Base-by-base conservation (phyloP, 2,329 filamentous ascomycete species). In the Ascomycota sp. region DNA sequence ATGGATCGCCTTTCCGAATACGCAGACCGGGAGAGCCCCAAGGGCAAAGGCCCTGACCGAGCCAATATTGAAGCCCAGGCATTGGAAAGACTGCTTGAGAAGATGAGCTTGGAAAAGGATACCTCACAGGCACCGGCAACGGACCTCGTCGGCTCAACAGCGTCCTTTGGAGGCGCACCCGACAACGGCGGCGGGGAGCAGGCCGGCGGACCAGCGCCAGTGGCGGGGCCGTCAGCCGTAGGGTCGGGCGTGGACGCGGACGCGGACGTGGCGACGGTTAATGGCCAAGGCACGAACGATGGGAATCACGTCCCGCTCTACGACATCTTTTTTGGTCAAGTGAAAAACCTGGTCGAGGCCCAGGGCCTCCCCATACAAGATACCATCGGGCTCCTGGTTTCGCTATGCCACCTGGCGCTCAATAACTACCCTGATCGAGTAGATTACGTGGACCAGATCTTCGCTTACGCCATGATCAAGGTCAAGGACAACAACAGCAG, bases 1-100 rank as follows among this genome's bases (percentile, higher is more conserved):
- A 98, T 98, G 91, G 86, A 98, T 47, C 73, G 89, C 24, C 56
- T 98, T 20, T 94, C 89, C 6, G 76, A 83, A 32, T 98, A 93
- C 51, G 86, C 89, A n/a, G 77, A 89, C 42, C 69, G 85, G 33
- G 86, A 95, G 52, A 69, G 80, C 4, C 69, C 80, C 39, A 66
- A 69, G 17, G 75, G 79, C 32, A 63, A 69, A 13, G 61, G 66
- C 5, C 75, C 81, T 32, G 70, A 85, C 40, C 72, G 72, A 39
- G 72, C 73, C 37, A 76, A 81, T 51, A 61, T 70, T 20, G 89
- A 98, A 52, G 75, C 89, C 39, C 81, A 93, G 31, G 86, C 86
- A 1, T 67, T 92, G 31, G 60, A 68, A 10, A 71, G 69, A 28
- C 60, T 98, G 30, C 54, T 98, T 28, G 76, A 92, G 44, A 81